phyloP scores from a whole-genome alignment of 164 flowering plant species.

The Euptelea pleiosperma region DNA sequence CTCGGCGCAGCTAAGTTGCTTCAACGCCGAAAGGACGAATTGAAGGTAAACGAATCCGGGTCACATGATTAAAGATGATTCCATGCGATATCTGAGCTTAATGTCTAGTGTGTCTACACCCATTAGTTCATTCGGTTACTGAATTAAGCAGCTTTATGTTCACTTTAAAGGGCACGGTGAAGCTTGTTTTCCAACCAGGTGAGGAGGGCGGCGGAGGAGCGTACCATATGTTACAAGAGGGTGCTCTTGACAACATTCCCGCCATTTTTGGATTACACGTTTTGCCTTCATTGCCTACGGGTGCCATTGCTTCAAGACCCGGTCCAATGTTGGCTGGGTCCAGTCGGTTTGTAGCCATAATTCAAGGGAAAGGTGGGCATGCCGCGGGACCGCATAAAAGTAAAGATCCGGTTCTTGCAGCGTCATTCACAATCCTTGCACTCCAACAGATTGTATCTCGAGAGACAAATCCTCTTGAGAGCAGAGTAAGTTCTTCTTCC shows the following conservation, averaged over 20 bases:
- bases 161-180: constrained; percentile 62
- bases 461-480: constrained; percentile 67
- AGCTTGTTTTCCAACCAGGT: constrained; percentile 85
- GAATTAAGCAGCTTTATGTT: background rate
- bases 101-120: no score
- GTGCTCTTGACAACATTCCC: constrained; percentile 46
- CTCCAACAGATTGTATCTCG: constrained; percentile 74
- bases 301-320: constrained; percentile 59
- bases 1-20: constrained; percentile 65
- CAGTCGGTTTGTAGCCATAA: constrained; percentile 41
- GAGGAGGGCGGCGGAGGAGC: constrained; percentile 84
- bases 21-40: constrained; percentile 32
- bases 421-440: constrained; percentile 46
- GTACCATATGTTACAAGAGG: constrained; percentile 62
- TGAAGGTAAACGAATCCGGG: constrained; percentile 30
- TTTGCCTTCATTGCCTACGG: constrained; percentile 37
- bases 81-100: background rate
- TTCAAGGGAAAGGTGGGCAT: constrained; percentile 61
- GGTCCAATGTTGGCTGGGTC: constrained; percentile 67
- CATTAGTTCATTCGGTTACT: background rate
- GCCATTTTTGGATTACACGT: constrained; percentile 79
- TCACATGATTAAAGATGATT: background rate
- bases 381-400: constrained; percentile 45
- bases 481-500: constrained; percentile 30
- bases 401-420: constrained; percentile 60